Evolutionary conservation across 164 flowering plant genomes (phyloP).

Genomic region (Stephania yunnanensis): DNA sequence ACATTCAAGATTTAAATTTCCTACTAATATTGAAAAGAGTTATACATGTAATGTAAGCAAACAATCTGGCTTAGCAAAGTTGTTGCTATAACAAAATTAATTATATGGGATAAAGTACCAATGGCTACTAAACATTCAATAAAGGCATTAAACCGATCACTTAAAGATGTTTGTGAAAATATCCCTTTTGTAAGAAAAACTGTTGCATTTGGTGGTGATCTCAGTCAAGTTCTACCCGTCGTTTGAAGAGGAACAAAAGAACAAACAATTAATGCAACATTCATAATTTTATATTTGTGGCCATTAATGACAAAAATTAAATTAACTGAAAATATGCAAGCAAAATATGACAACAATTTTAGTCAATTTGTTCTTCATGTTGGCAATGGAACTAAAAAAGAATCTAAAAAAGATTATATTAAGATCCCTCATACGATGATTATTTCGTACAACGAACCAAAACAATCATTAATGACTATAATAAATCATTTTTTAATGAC

Average conservation of each 20-base stretch:
- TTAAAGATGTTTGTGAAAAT: too few species aligned
- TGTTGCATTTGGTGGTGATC: neutral
- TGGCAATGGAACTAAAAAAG: neutral
- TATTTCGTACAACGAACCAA: neutral
- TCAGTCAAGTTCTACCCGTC: conserved; percentile 5
- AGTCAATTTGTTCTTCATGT: neutral
- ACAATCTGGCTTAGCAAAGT: too few species aligned
- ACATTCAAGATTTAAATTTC: too few species aligned
- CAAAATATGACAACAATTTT: neutral
- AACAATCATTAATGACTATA: neutral
- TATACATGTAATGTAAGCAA: too few species aligned
- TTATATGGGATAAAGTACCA: too few species aligned
- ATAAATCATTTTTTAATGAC: neutral
- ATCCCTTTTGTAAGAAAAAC: conserved; percentile 13
- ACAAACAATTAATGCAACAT: neutral
- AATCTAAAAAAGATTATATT: neutral
- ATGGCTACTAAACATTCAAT: too few species aligned
- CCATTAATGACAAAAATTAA: too few species aligned
- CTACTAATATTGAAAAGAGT: too few species aligned
- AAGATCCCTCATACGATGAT: neutral
- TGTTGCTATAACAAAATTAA: too few species aligned
- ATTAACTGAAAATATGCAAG: neutral
- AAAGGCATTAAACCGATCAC: too few species aligned
- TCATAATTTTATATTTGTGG: neutral
- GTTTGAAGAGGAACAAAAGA: neutral